Evolutionary conservation across 129 eudicot genomes (phyloP).

Genomic region (Oenanthe sinensis): DNA sequence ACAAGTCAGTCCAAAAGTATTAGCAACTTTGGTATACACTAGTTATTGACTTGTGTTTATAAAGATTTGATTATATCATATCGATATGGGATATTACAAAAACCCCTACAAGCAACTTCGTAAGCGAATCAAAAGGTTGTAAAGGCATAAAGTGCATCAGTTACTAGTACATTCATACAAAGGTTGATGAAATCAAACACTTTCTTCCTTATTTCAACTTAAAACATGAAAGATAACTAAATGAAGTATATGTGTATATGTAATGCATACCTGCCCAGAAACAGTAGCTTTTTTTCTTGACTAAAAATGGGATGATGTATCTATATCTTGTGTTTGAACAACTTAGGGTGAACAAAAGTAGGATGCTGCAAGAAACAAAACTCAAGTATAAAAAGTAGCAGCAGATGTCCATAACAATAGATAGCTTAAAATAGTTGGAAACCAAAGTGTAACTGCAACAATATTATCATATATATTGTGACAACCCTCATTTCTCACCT

Average conservation of each 20-base stretch:
- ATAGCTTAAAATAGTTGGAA: constrained; percentile 10
- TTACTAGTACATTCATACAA: too few relatives aligned
- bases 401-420: constrained; percentile 9
- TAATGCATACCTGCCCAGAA: background rate
- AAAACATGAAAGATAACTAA: background rate
- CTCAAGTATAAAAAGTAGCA: background rate
- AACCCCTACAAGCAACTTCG: background rate
- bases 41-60: too few relatives aligned
- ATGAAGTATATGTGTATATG: background rate
- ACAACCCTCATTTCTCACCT: background rate
- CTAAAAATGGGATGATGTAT: background rate
- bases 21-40: too few relatives aligned
- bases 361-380: constrained; percentile 12
- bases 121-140: constrained; percentile 12
- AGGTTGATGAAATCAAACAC: constrained; percentile 2
- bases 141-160: constrained; percentile 1
- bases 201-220: background rate
- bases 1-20: too few relatives aligned
- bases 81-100: too few relatives aligned
- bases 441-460: constrained; percentile 24
- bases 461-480: background rate
- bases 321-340: background rate
- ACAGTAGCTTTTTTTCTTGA: background rate
- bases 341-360: constrained; percentile 6
- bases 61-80: too few relatives aligned